Base-by-base conservation (phyloP, 2,329 filamentous ascomycete genomes). In the Fusarium mangiferae region DNA sequence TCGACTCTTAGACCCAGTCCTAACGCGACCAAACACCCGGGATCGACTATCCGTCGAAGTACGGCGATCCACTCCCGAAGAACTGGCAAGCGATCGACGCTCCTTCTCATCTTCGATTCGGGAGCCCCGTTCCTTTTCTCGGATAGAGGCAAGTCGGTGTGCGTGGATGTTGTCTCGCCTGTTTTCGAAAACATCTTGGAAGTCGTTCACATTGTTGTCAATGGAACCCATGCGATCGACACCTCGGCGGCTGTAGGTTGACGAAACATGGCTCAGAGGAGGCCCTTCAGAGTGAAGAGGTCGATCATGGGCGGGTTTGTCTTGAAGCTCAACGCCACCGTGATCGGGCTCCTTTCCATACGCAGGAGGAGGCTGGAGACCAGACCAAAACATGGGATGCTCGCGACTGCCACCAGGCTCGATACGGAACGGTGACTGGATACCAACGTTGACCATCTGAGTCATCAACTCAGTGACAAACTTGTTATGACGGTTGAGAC, bases 391-490 rank as follows among this genome's bases (percentile, higher is more conserved):
- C 78, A 94, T 85, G 6, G 93, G 93, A 77, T 90, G 89, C 51
- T 91, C 90, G 72, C 90, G 86, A 79, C 90, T 92, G 79, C 91
- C 90, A 75, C 93, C 93, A 63, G 92, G 91, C 81, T 91, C 84
- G 66, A 82, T 77, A 62, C 84, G 83, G 78, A 81, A 82, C 10
- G 95, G 94, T 62, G 93, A 93, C 86, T 97, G 93, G 80, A 97
- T 96, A 66, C 94, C 94, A 58, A 96, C 87, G 62, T 94, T 90
- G 70, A 93, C 89, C 86, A 98, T 95, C 62, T 94, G 90, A 42
- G 93, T 87, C 92, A 98, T 97, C 78, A 98, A 86, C 70, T 96
- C 94, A 73, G 93, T 95, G 74, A 97, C 95, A 82, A 98, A 98
- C 80, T 95, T 96, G 87, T 98, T 98, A 78, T 96, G 93, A 24